Evolutionary conservation across 2,329 filamentous ascomycete genomes (phyloP), one percentile per base, ranked within the genome.

Genomic region (Fusarium irregulare): DNA sequence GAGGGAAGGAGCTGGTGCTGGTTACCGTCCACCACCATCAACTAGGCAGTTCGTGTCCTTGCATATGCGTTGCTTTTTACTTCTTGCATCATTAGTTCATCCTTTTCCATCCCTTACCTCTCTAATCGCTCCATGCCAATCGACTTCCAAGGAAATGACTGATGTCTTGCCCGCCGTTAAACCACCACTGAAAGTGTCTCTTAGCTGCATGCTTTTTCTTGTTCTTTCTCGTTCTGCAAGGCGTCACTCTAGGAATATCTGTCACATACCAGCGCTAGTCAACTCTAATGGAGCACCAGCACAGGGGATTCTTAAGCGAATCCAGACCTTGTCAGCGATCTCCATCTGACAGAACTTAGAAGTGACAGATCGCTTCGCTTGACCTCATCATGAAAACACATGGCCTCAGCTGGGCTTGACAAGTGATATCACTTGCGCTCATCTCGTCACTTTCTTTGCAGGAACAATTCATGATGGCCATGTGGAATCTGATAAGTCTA

Each of bases 121-220:
- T 64, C n/a, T 23, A 41, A 9, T 23, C 28, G 40, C 70, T 56
- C 55, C 63, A 70, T 40, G 14, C 45, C 30, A 66, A 66, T 48
- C 58, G 51, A 41, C 58, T 64, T 70, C 34, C 7, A 64, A 62
- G 60, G 60, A 66, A 60, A 37, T n/a, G 34, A 37, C 34, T 32
- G 49, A 64, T 70, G 64, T 70, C 71, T 75, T 60, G 62, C 16
- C 41, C 28, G n/a, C 21, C 55, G 49, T 65, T 53, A 41, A 47
- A 27, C 18, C 46, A 48, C 40, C 57, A 48, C 42, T 49, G 46
- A 55, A 30, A 49, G 61, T 53, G 48, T 53, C 72, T 41, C 49
- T 14, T 16, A 21, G 18, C 18, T 20, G 21, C 21, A 28, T 37
- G 53, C 59, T 61, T 66, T 64, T 71, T 62, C 45, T 37, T 54